Evolutionary conservation across 2,329 filamentous ascomycete genomes (phyloP), one percentile per base, ranked within the genome.

Genomic region (Aphanocladium album): DNA sequence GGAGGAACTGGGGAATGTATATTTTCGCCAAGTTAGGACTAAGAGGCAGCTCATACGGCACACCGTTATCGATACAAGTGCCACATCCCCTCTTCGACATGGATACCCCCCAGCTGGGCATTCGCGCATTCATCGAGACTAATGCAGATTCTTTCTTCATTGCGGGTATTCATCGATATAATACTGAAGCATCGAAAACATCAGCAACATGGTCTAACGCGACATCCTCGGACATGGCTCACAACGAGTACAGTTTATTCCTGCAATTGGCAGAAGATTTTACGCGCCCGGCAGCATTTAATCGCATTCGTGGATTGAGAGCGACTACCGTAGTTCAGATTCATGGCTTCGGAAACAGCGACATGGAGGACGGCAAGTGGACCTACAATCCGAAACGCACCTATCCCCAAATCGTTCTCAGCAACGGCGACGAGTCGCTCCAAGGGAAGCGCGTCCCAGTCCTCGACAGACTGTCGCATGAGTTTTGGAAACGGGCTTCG

Each of bases 231-330:
- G 57, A 60, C 41, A 60, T 60, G 57, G 50, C 49, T 1, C 39
- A 53, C 30, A 60, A 60, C 21, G 27, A 60, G 57, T 30, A 60
- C 30, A 60, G 57, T 27, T 37, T 60, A 14, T 60, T 60, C 49
- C 49, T 60, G 7, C 57, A 53, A 30, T 14, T 60, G 3, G 39
- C 57, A n/a, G 39, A 53, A 5, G 57, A 60, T 12, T 46, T 60
- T 21, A 60, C 57, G 5, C 49, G 35, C 8, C 57, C 57, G 7
- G 49, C 57, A 3, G 39, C 49, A 6, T 60, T 46, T 27, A 23
- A 53, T 17, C 41, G 21, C n/a, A 3, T 30, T 9, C 49, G 25
- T 11, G 49, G 57, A 3, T 27, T 39, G n/a, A 17, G 39, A 6
- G 12, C 57, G 8, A 37, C 23, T 4, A 60, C 57, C 0, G 50